Evolutionary conservation across 225 moss, liverwort and hornwort genomes (phyloP), one percentile per base, ranked within the genome.

Genomic region (Anthoceros angustus): DNA sequence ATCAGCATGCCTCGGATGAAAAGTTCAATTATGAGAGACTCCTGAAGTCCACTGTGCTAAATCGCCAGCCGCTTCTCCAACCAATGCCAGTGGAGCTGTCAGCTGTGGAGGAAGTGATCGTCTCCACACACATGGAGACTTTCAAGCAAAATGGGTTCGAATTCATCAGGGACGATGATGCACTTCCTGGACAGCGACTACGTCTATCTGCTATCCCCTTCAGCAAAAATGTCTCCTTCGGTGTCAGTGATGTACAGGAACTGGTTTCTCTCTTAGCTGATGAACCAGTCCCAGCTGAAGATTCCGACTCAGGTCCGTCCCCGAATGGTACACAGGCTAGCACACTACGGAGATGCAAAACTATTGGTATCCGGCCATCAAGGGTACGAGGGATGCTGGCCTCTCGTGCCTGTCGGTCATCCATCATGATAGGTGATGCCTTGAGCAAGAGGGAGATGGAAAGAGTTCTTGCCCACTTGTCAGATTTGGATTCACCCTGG

Each of bases 1-100:
- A 98, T 70, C 95, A 93, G 88, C 95, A 98, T 83, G 95, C 95
- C 8, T 98, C 95, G 20, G 91, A 98, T 66, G 95, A 98, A 75
- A 98, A 98, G 74, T 91, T 78, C 74, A 98, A 98, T 75, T 98
- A 91, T 73, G 95, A 98, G 75, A 84, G 91, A 32, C 78, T 98
- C 32, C 79, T 88, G 10, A 98, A 84, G 74, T 80, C 85, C 15
- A 98, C 91, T 18, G 78, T 87, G 62, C 84, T 98, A 66, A 98
- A 98, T 79, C 89, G 87, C 65, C 95, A 98, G 73, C 91, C 95
- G 62, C 95, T 98, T 63, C 77, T 95, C 38, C 79, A 88, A 62
- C 95, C 95, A 70, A 68, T 91, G 69, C 75, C 69, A 3, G 71
- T 91, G 82, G 95, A 91, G 68, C 80, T 98, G 26, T 88, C 95